phyloP scores from a whole-genome alignment of 1,284 basidiomycete species.

The Puccinia triticina region DNA sequence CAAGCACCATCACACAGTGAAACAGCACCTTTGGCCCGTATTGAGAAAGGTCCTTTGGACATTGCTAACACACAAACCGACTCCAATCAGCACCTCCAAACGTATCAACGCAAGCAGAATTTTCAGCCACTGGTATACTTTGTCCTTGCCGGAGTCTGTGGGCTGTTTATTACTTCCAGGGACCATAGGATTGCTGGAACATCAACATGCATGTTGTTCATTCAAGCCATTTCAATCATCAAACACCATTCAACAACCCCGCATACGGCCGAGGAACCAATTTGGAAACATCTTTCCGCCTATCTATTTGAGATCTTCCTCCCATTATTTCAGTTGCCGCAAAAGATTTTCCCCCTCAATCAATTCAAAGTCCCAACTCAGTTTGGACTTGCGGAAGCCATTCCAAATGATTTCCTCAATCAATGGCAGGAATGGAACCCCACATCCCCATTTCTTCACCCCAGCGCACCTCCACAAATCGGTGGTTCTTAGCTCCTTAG shows the following conservation, averaged over 20 bases:
- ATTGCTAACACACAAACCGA: neutral
- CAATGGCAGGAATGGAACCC: neutral
- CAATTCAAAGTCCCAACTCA: neutral
- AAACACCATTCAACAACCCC: neutral
- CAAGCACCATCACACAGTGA: neutral
- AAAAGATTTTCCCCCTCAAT: neutral
- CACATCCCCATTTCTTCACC: neutral
- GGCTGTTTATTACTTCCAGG: neutral
- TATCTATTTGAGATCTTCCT: neutral
- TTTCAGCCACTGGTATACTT: constrained; percentile 8
- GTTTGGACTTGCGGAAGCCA: neutral
- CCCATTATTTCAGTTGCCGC: neutral
- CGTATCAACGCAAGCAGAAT: neutral
- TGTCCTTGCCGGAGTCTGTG: neutral
- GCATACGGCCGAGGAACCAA: neutral
- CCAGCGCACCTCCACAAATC: neutral
- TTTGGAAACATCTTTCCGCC: neutral
- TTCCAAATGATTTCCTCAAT: constrained; percentile 18
- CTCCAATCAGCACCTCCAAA: neutral
- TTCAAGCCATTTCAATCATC: neutral
- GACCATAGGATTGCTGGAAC: too few species aligned
- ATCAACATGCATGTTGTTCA: neutral
- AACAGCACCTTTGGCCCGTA: neutral
- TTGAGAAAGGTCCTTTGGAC: neutral
- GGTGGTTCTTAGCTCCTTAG: neutral